phyloP scores from a whole-genome alignment of 305 asterid species.

The Plantago coronopus region DNA sequence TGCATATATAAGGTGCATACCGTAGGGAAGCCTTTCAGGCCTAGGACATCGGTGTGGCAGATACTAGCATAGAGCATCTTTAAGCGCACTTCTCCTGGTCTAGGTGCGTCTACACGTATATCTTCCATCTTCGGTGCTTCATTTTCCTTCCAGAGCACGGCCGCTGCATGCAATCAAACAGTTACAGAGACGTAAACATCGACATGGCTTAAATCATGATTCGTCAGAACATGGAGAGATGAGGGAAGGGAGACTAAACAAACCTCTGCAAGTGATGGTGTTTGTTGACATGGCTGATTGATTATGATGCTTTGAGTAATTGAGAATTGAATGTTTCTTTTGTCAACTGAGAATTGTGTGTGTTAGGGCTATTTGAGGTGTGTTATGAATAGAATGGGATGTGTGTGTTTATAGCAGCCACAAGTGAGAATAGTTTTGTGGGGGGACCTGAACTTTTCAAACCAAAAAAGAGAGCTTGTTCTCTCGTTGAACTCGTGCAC shows the following conservation, averaged over 20 bases:
- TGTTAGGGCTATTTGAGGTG: too few species aligned
- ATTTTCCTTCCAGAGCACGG: constrained; percentile 38
- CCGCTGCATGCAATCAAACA: constrained; percentile 31
- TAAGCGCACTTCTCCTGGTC: constrained; percentile 44
- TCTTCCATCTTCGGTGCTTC: constrained; percentile 42
- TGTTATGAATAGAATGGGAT: too few species aligned
- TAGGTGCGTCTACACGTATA: constrained; percentile 52
- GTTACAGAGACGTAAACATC: not conserved
- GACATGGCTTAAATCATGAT: not conserved
- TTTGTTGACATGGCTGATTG: constrained; percentile 21
- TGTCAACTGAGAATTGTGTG: too few species aligned
- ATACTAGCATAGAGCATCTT: constrained; percentile 51
- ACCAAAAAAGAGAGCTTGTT: too few species aligned
- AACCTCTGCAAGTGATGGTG: constrained; percentile 31
- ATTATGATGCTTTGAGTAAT: not conserved
- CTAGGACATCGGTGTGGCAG: constrained; percentile 57
- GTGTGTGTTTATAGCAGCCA: too few species aligned
- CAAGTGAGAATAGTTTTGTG: too few species aligned
- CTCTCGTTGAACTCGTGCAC: too few species aligned
- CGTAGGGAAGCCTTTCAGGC: constrained; percentile 46
- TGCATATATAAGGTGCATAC: constrained; percentile 18
- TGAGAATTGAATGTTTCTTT: not conserved
- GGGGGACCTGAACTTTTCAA: too few species aligned
- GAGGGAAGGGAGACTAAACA: constrained; percentile 7
- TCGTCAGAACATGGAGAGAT: not conserved